Evolutionary conservation across 2,329 filamentous ascomycete genomes (phyloP), one percentile per base, ranked within the genome.

Genomic region (Colletotrichum camelliae): DNA sequence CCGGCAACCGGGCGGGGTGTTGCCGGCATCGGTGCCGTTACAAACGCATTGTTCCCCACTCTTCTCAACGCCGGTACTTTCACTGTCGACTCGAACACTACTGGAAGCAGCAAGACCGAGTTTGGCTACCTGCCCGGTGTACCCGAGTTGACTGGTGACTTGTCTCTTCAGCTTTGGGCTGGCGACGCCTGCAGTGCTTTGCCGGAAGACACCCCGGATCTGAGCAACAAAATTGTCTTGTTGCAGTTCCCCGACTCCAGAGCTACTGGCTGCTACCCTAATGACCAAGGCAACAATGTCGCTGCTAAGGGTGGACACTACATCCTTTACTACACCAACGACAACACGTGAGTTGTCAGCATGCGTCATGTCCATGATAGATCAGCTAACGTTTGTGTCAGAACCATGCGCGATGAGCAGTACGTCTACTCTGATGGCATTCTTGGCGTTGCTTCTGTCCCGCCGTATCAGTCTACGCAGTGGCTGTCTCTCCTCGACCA

Each of bases 271-370:
- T 87, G 70, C 39, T 73, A 69, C 24, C 65, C 55, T 5, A 35
- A 82, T 35, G 84, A 84, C 72, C 81, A 78, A 29, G 87, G 85
- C 75, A 81, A 82, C 6, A 86, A 87, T 69, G 80, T 85, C 2
- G 84, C 81, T 13, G 84, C 82, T 6, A 85, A 84, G 61, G 86
- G 86, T 31, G 87, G 83, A 5, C 81, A 83, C 69, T 86, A 86
- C 62, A 80, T 87, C 48, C 12, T 76, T 6, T 76, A 65, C 60
- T 70, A 73, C 31, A 69, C 70, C 3, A 69, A 80, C 86, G 75
- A 72, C 18, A 75, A 79, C 39, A 57, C 67, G 76, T 79, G 73
- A 31, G 79, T 79, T 16, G 21, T 16, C 9, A 33, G 6, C 27
- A 29, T 33, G 16, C 24, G 24, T 27, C 24, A 27, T 27, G 4